Base-by-base conservation (phyloP, 177 flowering plant genomes). In the Vitis hybrid region DNA sequence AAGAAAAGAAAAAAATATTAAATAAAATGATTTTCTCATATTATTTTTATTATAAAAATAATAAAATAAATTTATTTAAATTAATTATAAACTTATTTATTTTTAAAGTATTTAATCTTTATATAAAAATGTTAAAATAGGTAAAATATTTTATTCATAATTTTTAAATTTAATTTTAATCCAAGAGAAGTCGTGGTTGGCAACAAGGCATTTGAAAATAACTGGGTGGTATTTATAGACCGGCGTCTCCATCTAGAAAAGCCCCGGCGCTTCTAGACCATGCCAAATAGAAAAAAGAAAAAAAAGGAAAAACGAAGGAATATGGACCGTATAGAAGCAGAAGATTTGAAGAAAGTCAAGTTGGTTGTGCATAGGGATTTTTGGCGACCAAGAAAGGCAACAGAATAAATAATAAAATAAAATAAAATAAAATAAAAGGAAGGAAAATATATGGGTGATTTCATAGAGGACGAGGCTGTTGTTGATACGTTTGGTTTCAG, bases 401-500 rank as follows among this genome's bases (percentile, higher is more conserved):
- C 39, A 34, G 39, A 34, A 34, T 34, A 34, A 34, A 34, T 34
- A 22, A 18, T 67, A 0, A 55, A 39, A 51, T 16, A 54, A 14
- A 63, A 2, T 18, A 3, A 14, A 39, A 26, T 6, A 10, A n/a
- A 66, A 14, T 48, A 31, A 69, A 18, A 70, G 9, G 15, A 45
- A 34, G 26, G 13, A 59, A 13, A 31, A 58, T 12, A 64, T 20
- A 50, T 34, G 39, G 6, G 6, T 15, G 19, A 51, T 45, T 31
- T 16, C 6, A 52, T 49, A 73, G 66, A 62, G 45, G 53, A 53
- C 34, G 61, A 22, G 70, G 56, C 53, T 56, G 70, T 72, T 72
- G 72, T 72, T 79, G 77, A 67, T 73, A 75, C 77, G 74, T 79
- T 79, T 74, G 49, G 61, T 62, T 64, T 19, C 74, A 66, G 71